These are phyloP conservation scores for Ustilago crameri DNA, from an alignment of 1,284 basidiomycete genomes.

Conservation along the genomic window DNA sequence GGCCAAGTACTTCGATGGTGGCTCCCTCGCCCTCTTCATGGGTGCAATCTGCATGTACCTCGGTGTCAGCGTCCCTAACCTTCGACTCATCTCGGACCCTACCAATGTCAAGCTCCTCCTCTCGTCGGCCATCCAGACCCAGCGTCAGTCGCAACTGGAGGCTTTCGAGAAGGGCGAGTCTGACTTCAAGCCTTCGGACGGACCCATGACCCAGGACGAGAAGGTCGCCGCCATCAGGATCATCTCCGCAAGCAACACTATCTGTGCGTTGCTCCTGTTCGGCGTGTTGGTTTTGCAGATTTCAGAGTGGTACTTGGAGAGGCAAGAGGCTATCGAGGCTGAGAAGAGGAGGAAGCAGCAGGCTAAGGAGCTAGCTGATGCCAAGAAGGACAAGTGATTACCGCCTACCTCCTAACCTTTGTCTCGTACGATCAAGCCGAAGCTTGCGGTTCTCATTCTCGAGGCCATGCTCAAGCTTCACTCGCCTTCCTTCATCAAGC, in stretches of 20 bases:
- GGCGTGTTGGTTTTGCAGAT: constrained; percentile 64
- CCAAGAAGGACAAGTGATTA: constrained; percentile 43
- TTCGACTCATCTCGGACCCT: constrained; percentile 60
- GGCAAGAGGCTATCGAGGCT: constrained; percentile 40
- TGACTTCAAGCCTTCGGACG: constrained; percentile 31
- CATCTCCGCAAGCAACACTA: constrained; percentile 62
- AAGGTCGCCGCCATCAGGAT: constrained; percentile 54
- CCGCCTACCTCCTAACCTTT: no score
- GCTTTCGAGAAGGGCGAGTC: constrained; percentile 36
- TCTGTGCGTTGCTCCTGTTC: constrained; percentile 52
- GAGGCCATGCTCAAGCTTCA: no score
- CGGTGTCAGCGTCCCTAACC: constrained; percentile 59
- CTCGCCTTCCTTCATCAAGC: no score
- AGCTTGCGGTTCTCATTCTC: no score
- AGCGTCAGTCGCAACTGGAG: constrained; percentile 43
- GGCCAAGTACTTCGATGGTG: constrained; percentile 67
- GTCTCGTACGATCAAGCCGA: no score
- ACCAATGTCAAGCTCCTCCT: constrained; percentile 50
- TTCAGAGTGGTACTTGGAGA: constrained; percentile 59
- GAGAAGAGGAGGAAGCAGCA: constrained; percentile 40
- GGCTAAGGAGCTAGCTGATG: constrained; percentile 26
- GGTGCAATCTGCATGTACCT: constrained; percentile 65
- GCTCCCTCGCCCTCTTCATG: constrained; percentile 60
- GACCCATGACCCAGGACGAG: constrained; percentile 55
- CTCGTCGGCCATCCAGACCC: constrained; percentile 53